Base-by-base conservation (phyloP, 2,329 filamentous ascomycete species). In the Rhinocladiella mackenziei region DNA sequence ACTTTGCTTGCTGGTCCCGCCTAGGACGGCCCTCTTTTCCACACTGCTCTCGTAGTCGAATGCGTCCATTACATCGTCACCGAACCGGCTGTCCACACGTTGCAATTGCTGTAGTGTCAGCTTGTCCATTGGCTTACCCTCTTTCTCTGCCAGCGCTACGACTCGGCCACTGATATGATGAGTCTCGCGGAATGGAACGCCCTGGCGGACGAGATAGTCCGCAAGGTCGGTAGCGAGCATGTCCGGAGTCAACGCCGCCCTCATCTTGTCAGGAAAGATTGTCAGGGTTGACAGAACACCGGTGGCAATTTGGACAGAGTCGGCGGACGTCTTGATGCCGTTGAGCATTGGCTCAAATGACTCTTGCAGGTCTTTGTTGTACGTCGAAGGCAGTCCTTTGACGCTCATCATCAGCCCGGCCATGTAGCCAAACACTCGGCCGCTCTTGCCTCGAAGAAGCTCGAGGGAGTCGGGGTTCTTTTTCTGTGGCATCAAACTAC, bases 331-430 rank as follows among this genome's bases (percentile, higher is more conserved):
- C 91, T 75, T 89, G 86, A 65, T 78, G 62, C 83, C 79, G 65
- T 94, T 86, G 36, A 94, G 77, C 68, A 94, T 80, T n/a, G 84
- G 83, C 72, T 94, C 84, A 50, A 86, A 82, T 46, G 80, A 83
- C 68, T 94, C 88, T 67, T 95, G 87, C n/a, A 94, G 68, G 64
- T 94, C 87, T 68, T 94, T 94, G 73, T 94, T 91, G 73, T 94
- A 94, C 2, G 84, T 88, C 31, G 78, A 84, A 2, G 86, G 85
- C 19, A 92, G 77, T 43, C 84, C 84, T 65, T 84, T 83, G 65
- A 82, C 66, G 26, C 81, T 86, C 69, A 81, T 82, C 76, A 87
- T 87, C 53, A 92, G 68, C 26, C 86, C 86, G 4, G 84, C 78
- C 80, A 91, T 85, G 54, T 88, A 83, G 18, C 87, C 88, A 60